Conservation (phyloP, 495 filamentous ascomycete species). For the Penicillium cataractarum region DNA sequence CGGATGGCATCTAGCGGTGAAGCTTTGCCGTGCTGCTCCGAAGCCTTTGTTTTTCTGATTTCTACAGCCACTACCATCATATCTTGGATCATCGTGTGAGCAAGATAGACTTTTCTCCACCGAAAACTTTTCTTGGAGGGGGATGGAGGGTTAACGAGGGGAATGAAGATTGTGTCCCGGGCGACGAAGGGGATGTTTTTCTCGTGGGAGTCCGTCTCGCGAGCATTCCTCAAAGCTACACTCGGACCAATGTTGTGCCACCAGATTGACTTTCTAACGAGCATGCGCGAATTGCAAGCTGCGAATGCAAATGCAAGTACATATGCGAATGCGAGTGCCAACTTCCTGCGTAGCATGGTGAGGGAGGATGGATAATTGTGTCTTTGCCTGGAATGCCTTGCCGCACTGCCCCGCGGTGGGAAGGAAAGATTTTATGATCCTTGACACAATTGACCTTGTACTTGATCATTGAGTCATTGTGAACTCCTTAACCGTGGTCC, state of each 20-base stretch:
- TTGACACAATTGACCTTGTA: constrained; percentile 3
- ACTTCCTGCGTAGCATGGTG: constrained; percentile 6
- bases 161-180: not conserved
- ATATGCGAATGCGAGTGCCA: not conserved
- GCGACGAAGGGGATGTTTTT: not conserved
- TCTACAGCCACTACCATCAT: constrained; percentile 1
- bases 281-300: constrained; percentile 5
- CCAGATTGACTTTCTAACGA: constrained; percentile 4
- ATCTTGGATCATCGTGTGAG: not conserved
- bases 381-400: not conserved
- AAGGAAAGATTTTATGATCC: not conserved
- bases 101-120: not conserved
- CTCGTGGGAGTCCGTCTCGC: not conserved
- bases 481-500: not conserved
- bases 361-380: constrained; percentile 6
- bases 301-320: constrained; percentile 5
- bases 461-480: not conserved
- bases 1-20: constrained; percentile 35
- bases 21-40: constrained; percentile 23
- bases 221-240: constrained; percentile 1
- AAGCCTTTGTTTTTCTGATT: constrained; percentile 4
- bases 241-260: constrained; percentile 8
- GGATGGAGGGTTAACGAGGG: constrained; percentile 5
- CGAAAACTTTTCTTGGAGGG: constrained; percentile 3
- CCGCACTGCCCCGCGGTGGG: constrained; percentile 1